Conservation (phyloP, 257 asterid species). For the Rehmannia glutinosa region DNA sequence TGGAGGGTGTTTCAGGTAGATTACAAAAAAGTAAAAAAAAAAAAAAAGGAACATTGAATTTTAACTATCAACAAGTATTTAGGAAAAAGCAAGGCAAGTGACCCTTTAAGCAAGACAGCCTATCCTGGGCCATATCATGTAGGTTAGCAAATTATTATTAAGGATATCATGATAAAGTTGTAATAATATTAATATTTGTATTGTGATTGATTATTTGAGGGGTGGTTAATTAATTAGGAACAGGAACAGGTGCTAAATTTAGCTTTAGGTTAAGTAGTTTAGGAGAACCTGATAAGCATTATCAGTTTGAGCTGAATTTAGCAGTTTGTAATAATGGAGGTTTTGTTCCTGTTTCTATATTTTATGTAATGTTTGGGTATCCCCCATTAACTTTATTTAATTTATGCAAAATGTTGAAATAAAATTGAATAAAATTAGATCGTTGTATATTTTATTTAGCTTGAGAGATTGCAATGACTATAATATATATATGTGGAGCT, state of each 20-base stretch:
- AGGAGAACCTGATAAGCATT: no score
- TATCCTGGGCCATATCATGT: slow-evolving; percentile 54
- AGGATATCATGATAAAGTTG: slow-evolving; percentile 19
- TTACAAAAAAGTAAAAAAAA: not conserved
- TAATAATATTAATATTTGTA: slow-evolving; percentile 19
- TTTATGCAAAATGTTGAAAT: no score
- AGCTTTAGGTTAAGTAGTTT: slow-evolving; percentile 33
- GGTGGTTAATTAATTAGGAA: slow-evolving; percentile 27
- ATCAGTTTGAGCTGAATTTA: slow-evolving; percentile 56
- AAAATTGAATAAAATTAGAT: no score
- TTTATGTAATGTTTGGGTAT: slow-evolving; percentile 20
- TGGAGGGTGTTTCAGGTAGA: slow-evolving; percentile 60
- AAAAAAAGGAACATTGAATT: slow-evolving; percentile 14
- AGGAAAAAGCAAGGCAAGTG: slow-evolving; percentile 30
- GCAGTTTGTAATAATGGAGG: slow-evolving; percentile 32
- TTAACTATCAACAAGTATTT: slow-evolving; percentile 5
- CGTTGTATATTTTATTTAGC: not conserved
- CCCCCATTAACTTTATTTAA: no score
- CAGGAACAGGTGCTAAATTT: slow-evolving; percentile 89
- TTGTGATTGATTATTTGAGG: not conserved
- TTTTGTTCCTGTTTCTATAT: slow-evolving; percentile 65
- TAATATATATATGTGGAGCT: not conserved
- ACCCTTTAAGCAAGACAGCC: slow-evolving; percentile 41
- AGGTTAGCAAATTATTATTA: slow-evolving; percentile 12
- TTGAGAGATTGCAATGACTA: not conserved